Evolutionary conservation across 495 filamentous ascomycete species (phyloP).

Genomic region (Copromyces sp.): DNA sequence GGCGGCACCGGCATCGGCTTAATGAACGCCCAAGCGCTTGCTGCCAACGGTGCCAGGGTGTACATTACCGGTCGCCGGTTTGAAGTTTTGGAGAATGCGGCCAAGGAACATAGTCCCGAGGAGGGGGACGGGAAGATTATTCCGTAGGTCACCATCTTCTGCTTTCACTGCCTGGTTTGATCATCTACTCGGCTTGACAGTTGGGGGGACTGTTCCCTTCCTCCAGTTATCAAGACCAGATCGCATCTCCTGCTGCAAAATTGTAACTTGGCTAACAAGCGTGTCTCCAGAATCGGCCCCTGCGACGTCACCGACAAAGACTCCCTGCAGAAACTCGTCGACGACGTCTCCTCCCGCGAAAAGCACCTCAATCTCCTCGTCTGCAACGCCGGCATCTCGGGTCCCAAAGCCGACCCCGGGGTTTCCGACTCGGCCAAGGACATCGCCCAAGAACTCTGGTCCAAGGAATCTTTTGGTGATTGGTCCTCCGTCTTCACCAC

Average conservation of each 20-base stretch:
- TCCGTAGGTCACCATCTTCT: conserved; percentile 1
- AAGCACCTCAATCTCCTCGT: conserved; percentile 49
- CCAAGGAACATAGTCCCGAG: conserved; percentile 25
- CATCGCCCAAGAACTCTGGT: conserved; percentile 34
- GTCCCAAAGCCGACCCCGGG: conserved; percentile 27
- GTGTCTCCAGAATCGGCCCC: conserved; percentile 18
- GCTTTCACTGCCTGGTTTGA: no score
- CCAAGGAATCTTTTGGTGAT: conserved; percentile 30
- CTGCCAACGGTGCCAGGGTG: conserved; percentile 51
- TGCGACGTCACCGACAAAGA: conserved; percentile 55
- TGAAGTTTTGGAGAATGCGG: conserved; percentile 42
- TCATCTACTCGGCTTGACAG: no score
- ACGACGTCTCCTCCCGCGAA: conserved; percentile 31
- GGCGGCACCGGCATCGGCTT: conserved; percentile 50
- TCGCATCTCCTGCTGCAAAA: no score
- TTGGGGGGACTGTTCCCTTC: background rate
- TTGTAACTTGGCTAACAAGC: no score
- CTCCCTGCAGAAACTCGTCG: conserved; percentile 37
- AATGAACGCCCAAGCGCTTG: conserved; percentile 54
- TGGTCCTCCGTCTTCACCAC: conserved; percentile 44
- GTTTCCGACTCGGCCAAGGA: conserved; percentile 33
- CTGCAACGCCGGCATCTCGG: conserved; percentile 45
- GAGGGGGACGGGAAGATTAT: conserved; percentile 23
- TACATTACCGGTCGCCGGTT: conserved; percentile 56
- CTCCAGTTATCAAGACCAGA: background rate